Evolutionary conservation across 192 early-diverging fungal genomes (phyloP).

Genomic region (Umbelopsis ramanniana): DNA sequence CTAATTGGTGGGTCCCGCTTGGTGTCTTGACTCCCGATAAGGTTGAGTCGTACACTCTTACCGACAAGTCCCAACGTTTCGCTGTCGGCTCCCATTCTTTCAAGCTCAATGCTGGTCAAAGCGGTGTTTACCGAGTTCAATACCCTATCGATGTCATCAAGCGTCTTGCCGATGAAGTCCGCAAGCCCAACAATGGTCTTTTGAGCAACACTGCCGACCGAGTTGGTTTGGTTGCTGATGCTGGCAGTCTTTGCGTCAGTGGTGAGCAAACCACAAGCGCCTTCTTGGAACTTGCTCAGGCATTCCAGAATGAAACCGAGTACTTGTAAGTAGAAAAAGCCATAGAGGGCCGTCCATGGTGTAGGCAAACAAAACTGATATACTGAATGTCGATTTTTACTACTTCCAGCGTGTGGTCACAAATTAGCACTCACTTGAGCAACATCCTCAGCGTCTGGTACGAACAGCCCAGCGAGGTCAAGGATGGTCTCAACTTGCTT

Average conservation of each 20-base stretch:
- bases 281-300: constrained; percentile 75
- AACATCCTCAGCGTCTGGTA: constrained; percentile 71
- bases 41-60: constrained; percentile 36
- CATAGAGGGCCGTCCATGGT: too few species aligned
- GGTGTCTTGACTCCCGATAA: constrained; percentile 51
- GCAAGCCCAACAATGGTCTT: constrained; percentile 53
- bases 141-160: constrained; percentile 61
- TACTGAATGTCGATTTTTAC: too few species aligned
- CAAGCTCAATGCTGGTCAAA: constrained; percentile 86
- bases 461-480: constrained; percentile 62
- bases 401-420: constrained; percentile 60
- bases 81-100: constrained; percentile 55
- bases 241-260: constrained; percentile 75
- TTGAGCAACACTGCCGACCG: constrained; percentile 69
- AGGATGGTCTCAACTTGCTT: constrained; percentile 67
- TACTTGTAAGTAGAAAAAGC: constrained; percentile 58
- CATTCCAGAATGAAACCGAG: constrained; percentile 76
- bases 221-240: constrained; percentile 83
- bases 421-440: constrained; percentile 62
- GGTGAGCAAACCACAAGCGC: constrained; percentile 78
- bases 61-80: constrained; percentile 47
- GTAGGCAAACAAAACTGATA: too few species aligned
- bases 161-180: constrained; percentile 58
- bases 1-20: constrained; percentile 88
- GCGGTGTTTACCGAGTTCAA: constrained; percentile 87